Base-by-base conservation (phyloP, 2,329 filamentous ascomycete species). In the Fusarium abutilonis region DNA sequence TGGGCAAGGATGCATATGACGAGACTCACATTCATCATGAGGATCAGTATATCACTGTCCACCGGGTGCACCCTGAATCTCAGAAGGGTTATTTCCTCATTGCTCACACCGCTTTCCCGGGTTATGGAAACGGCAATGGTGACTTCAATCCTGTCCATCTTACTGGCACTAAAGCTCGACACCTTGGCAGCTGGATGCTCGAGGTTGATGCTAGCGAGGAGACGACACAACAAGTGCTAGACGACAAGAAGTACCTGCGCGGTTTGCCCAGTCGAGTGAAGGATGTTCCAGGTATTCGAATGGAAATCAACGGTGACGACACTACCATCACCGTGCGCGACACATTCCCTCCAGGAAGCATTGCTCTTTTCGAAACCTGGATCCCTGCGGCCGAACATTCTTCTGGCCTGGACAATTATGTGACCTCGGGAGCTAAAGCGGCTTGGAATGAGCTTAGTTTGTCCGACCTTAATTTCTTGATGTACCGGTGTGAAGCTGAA, bases 21-120 rank as follows among this genome's bases (percentile, higher is more conserved):
- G 95, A 99, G 76, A 97, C 93, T 8, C 94, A 97, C 72, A 92
- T 99, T 49, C 94, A 99, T 72, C 95, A 99, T 73, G 93, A 98
- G 64, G 90, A 92, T 52, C 91, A 99, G 75, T 97, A 97, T 73
- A 90, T 99, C 71, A 99, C 95, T 1, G 92, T 99, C 7, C 95
- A 99, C 75, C 85, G 96, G 60, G 92, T 98, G 3, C 93, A 99
- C 72, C 95, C 94, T 0, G 88, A 91, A 72, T 96, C 92, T 2
- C 86, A 95, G 56, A 96, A 95, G 74, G 95, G 95, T 1, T 94
- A 97, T 76, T 97, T 98, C 76, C 80, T 98, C 42, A 93, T 99
- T 68, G 94, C 96, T 0, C 95, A 98, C 70, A 98, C 95, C 4
- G 95, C 96, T 1, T 99, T 94, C 77, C 92, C 93, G 1, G 93